phyloP scores from a whole-genome alignment of 2,329 filamentous ascomycete genomes.

The Westerdykella aurantiaca region DNA sequence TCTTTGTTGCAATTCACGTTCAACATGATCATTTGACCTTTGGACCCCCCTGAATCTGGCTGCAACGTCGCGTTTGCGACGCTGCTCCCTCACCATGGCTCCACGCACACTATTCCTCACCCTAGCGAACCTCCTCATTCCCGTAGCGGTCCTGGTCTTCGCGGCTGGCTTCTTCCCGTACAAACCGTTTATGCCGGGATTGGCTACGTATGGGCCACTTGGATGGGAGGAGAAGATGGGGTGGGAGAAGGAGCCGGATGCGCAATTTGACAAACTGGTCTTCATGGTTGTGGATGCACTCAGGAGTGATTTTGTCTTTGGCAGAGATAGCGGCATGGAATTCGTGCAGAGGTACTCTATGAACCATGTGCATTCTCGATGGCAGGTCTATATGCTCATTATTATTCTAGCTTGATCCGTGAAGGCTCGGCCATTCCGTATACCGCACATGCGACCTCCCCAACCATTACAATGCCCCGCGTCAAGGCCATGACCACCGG shows the following conservation, averaged over 20 bases:
- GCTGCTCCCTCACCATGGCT: conserved; percentile 17
- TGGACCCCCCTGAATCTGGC: too few relatives aligned
- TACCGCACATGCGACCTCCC: conserved; percentile 91
- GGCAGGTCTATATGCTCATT: conserved; percentile 43
- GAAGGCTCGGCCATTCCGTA: conserved; percentile 82
- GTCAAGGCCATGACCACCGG: conserved; percentile 97
- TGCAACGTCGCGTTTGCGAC: neutral
- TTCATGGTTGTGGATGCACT: conserved; percentile 98
- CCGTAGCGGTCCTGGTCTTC: conserved; percentile 63
- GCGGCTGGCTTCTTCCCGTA: conserved; percentile 95
- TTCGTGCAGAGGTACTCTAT: conserved; percentile 74
- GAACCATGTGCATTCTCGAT: neutral
- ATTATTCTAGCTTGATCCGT: conserved; percentile 56
- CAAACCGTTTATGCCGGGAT: conserved; percentile 83
- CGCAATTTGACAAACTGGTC: conserved; percentile 80
- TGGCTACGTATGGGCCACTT: conserved; percentile 62
- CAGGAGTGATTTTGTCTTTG: conserved; percentile 85
- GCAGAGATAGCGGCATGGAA: conserved; percentile 69
- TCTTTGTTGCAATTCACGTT: too few relatives aligned
- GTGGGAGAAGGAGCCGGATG: conserved; percentile 47
- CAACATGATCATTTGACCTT: too few relatives aligned
- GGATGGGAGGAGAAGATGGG: conserved; percentile 40
- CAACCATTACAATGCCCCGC: conserved; percentile 96
- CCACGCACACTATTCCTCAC: conserved; percentile 43
- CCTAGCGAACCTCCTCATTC: conserved; percentile 71